These are phyloP conservation scores for Saksenaea vasiformis DNA, from an alignment of 371 early-diverging fungal species.

Conservation along the genomic window DNA sequence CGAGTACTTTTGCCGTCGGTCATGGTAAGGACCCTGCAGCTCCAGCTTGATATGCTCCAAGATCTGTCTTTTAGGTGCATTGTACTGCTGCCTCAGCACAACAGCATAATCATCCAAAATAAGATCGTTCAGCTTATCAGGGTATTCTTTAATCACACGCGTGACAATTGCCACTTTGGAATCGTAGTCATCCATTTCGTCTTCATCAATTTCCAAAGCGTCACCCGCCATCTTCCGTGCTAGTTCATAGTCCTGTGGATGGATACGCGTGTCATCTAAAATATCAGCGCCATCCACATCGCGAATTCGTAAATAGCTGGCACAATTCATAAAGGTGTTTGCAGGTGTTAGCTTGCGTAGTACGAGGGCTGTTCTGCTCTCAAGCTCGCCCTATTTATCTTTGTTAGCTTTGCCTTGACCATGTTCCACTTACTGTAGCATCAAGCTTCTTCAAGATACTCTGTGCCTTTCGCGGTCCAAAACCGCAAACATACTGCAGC, in stretches of 20 bases:
- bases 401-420: constrained; percentile 1
- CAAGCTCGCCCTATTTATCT: constrained; percentile 43
- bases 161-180: constrained; percentile 58
- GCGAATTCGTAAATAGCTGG: constrained; percentile 86
- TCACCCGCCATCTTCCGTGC: constrained; percentile 98
- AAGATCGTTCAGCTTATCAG: constrained; percentile 82
- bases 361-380: constrained; percentile 75
- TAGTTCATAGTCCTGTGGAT: constrained; percentile 93
- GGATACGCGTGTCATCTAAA: constrained; percentile 94
- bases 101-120: constrained; percentile 90
- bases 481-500: constrained; percentile 90
- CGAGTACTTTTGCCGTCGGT: constrained; percentile 70
- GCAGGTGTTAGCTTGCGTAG: constrained; percentile 64
- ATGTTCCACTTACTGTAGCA: constrained; percentile 18
- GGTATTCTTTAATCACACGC: constrained; percentile 80
- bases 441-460: constrained; percentile 63
- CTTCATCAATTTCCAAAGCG: constrained; percentile 93
- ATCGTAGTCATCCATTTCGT: constrained; percentile 73
- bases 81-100: constrained; percentile 72
- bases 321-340: constrained; percentile 91
- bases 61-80: constrained; percentile 77
- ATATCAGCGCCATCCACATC: constrained; percentile 65
- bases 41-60: constrained; percentile 88
- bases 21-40: constrained; percentile 81
- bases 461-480: constrained; percentile 94